phyloP scores from a whole-genome alignment of 768 basidiomycete genomes.

The Botryobasidium botryosum region DNA sequence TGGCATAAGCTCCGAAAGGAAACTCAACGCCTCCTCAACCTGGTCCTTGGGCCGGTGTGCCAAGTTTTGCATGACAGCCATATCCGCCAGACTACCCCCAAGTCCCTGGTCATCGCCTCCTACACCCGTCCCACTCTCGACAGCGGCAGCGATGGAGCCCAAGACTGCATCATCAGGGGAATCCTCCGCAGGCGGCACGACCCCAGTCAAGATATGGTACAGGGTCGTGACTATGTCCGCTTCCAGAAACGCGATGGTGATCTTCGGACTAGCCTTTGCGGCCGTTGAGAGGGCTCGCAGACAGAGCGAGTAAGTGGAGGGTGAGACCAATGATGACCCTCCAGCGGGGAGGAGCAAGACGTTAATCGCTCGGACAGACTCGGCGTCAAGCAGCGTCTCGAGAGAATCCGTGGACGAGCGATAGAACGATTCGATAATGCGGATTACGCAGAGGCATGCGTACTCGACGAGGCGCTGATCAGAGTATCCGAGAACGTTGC shows the following conservation, averaged over 20 bases:
- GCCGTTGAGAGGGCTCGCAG: conserved; percentile 78
- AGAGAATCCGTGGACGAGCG: conserved; percentile 72
- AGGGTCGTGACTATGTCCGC: conserved; percentile 84
- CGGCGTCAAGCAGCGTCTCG: conserved; percentile 67
- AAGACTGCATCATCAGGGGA: conserved; percentile 7
- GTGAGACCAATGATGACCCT: conserved; percentile 59
- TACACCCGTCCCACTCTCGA: conserved; percentile 35
- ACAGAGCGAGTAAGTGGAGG: conserved; percentile 76
- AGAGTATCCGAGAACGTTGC: conserved; percentile 78
- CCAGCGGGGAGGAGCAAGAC: conserved; percentile 70
- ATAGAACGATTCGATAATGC: conserved; percentile 82
- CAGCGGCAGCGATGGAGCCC: too few relatives aligned
- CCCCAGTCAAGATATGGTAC: conserved; percentile 91
- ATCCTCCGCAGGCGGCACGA: conserved; percentile 51
- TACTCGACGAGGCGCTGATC: conserved; percentile 97
- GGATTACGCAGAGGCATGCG: conserved; percentile 86
- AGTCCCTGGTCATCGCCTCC: conserved; percentile 54
- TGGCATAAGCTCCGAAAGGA: conserved; percentile 83
- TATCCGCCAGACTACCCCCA: conserved; percentile 80
- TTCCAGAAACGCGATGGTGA: conserved; percentile 71
- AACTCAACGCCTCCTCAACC: conserved; percentile 80
- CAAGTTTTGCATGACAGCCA: conserved; percentile 96
- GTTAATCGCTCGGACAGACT: conserved; percentile 69
- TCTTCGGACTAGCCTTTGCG: conserved; percentile 74
- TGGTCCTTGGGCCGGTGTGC: conserved; percentile 95